Evolutionary conservation across 2,329 filamentous ascomycete genomes (phyloP).

Genomic region (Aspergillus tamarii): DNA sequence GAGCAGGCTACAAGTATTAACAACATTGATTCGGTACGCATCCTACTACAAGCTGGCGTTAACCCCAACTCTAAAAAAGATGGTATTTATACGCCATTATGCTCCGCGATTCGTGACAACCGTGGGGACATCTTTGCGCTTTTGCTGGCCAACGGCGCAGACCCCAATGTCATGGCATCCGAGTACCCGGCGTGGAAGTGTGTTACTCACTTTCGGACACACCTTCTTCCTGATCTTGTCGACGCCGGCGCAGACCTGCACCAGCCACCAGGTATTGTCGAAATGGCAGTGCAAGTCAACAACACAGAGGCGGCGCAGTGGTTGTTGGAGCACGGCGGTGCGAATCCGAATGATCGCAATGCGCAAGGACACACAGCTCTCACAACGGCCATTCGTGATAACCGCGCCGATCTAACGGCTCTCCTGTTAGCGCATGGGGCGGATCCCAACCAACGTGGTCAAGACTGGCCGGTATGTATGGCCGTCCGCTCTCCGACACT

Average conservation of each 20-base stretch:
- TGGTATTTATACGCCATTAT: constrained; percentile 68
- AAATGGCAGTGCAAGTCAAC: constrained; percentile 65
- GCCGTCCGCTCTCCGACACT: constrained; percentile 65
- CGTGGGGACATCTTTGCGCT: constrained; percentile 64
- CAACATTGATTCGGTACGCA: constrained; percentile 63
- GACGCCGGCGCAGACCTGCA: constrained; percentile 63
- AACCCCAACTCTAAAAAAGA: constrained; percentile 66
- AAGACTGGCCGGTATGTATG: constrained; percentile 74
- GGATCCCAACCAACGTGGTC: constrained; percentile 64
- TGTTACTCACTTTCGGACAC: constrained; percentile 65
- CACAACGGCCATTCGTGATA: constrained; percentile 67
- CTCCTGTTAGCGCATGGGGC: constrained; percentile 62
- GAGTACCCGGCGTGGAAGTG: constrained; percentile 72
- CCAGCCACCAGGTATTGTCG: constrained; percentile 66
- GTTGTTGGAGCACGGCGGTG: constrained; percentile 60
- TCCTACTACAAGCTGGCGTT: constrained; percentile 62
- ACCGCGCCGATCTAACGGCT: constrained; percentile 63
- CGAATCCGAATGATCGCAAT: constrained; percentile 63
- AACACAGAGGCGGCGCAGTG: constrained; percentile 64
- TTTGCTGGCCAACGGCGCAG: constrained; percentile 56
- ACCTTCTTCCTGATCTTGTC: constrained; percentile 63
- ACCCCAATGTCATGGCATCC: constrained; percentile 59
- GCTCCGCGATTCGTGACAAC: constrained; percentile 70
- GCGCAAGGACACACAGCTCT: constrained; percentile 63
- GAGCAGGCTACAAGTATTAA: constrained; percentile 67